phyloP scores from a whole-genome alignment of 768 basidiomycete genomes.

The Flagelloscypha sp. region DNA sequence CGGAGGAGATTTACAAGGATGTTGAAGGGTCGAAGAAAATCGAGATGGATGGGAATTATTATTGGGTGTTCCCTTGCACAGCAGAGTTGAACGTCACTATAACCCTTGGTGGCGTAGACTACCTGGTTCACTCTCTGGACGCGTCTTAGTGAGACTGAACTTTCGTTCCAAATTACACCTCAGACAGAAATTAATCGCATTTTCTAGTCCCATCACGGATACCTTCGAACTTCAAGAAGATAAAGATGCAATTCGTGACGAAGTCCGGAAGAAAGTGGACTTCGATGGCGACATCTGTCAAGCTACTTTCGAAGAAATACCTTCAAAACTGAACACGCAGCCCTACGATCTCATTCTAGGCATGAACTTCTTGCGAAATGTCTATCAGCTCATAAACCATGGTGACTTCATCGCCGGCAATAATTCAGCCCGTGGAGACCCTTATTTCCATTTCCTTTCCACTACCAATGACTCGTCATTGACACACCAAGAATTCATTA shows the following conservation, averaged over 20 bases:
- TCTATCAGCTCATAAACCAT: slow-evolving; percentile 55
- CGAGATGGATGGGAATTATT: slow-evolving; percentile 30
- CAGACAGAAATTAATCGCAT: too few relatives aligned
- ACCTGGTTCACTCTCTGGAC: slow-evolving; percentile 64
- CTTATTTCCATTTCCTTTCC: slow-evolving; percentile 58
- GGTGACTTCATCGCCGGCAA: slow-evolving; percentile 49
- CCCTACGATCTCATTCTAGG: slow-evolving; percentile 62
- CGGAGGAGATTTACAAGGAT: slow-evolving; percentile 54
- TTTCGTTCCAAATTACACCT: too few relatives aligned
- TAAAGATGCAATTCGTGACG: slow-evolving; percentile 23
- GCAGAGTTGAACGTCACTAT: slow-evolving; percentile 59
- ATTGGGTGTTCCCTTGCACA: slow-evolving; percentile 59
- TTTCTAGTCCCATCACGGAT: too few relatives aligned
- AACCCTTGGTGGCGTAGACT: slow-evolving; percentile 45
- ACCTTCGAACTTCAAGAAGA: slow-evolving; percentile 24
- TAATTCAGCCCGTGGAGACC: slow-evolving; percentile 29
- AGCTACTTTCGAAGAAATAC: slow-evolving; percentile 70
- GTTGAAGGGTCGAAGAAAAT: slow-evolving; percentile 45
- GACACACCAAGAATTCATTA: too few relatives aligned
- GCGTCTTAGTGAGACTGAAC: too few relatives aligned
- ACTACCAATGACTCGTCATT: too few relatives aligned
- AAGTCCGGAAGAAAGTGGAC: too few relatives aligned
- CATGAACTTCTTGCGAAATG: slow-evolving; percentile 66
- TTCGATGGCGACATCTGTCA: slow-evolving; percentile 29
- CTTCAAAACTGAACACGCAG: slow-evolving; percentile 28